Evolutionary conservation across 2,329 filamentous ascomycete species (phyloP).

Genomic region (Endoconidiophora laricicola): DNA sequence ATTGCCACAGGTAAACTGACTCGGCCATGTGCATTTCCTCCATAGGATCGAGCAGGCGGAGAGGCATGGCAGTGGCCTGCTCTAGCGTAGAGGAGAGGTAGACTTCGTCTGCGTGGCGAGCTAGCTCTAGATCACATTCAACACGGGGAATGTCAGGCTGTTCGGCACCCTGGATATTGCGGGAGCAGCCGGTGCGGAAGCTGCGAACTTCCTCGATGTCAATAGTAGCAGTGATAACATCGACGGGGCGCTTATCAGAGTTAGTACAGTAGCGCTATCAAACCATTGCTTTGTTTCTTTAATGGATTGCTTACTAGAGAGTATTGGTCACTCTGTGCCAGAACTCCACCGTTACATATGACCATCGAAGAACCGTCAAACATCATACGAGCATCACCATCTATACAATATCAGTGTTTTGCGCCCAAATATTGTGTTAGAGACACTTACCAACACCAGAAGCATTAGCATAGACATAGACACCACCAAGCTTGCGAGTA

Average conservation of each 20-base stretch:
- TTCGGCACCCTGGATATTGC: conserved; percentile 40
- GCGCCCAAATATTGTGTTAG: not conserved
- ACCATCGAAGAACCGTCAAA: conserved; percentile 16
- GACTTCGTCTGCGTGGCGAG: conserved; percentile 16
- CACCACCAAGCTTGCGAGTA: conserved; percentile 43
- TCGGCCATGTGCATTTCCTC: conserved; percentile 20
- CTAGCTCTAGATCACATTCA: conserved; percentile 19
- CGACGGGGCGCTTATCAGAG: conserved; percentile 33
- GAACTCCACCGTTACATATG: conserved; percentile 40
- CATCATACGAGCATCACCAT: conserved; percentile 26
- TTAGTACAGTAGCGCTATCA: not conserved
- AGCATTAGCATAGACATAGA: conserved; percentile 31
- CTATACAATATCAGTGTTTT: conserved; percentile 9
- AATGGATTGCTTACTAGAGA: conserved; percentile 26
- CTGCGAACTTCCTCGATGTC: conserved; percentile 55
- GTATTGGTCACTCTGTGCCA: conserved; percentile 49
- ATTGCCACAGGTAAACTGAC: conserved; percentile 34
- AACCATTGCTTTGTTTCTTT: conserved; percentile 19
- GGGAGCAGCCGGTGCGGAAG: conserved; percentile 37
- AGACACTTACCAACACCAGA: conserved; percentile 15
- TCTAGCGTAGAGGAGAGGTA: conserved; percentile 19
- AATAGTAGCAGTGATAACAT: conserved; percentile 48
- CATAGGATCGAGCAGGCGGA: conserved; percentile 18
- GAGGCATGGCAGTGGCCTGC: conserved; percentile 13
- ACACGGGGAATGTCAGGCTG: conserved; percentile 19